phyloP scores from a whole-genome alignment of 176 grass and related monocot genomes.

The Eremochloa ophiuroides region DNA sequence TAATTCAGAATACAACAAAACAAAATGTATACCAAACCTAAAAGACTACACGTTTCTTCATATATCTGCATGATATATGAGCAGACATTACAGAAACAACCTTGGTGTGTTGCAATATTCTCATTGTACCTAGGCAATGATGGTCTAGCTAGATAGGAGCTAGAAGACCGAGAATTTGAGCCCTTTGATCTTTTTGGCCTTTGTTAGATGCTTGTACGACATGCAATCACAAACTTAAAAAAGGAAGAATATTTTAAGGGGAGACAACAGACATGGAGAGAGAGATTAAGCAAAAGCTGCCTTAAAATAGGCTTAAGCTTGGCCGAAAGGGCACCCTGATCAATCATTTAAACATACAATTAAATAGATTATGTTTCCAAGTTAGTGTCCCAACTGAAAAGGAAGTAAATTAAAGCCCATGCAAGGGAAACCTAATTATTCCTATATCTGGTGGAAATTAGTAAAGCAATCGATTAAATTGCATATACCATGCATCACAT shows the following conservation, averaged over 20 bases:
- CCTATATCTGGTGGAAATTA: neutral
- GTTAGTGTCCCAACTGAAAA: neutral
- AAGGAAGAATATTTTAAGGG: slow-evolving; percentile 24
- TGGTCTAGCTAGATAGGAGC: neutral
- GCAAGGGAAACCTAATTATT: neutral
- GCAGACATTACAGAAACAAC: neutral
- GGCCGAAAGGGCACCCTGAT: neutral
- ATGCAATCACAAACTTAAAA: slow-evolving; percentile 24
- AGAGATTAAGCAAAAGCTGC: slow-evolving; percentile 2
- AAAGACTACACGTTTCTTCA: neutral
- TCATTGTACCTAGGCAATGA: slow-evolving; percentile 15
- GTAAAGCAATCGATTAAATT: slow-evolving; percentile 3
- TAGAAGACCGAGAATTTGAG: neutral
- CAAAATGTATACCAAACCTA: neutral
- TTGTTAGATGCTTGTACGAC: slow-evolving; percentile 24
- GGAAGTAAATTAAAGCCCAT: neutral
- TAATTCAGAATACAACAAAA: slow-evolving; percentile 1
- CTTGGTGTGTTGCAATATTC: neutral
- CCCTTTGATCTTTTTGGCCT: neutral
- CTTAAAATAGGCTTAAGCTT: slow-evolving; percentile 10
- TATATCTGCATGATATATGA: neutral
- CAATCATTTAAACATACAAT: neutral
- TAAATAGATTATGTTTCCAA: slow-evolving; percentile 18
- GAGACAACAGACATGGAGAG: slow-evolving; percentile 22
- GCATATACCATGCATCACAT: slow-evolving; percentile 2